Conservation (phyloP, 495 filamentous ascomycete species). For the Umbilicaria muhlenbergii region DNA sequence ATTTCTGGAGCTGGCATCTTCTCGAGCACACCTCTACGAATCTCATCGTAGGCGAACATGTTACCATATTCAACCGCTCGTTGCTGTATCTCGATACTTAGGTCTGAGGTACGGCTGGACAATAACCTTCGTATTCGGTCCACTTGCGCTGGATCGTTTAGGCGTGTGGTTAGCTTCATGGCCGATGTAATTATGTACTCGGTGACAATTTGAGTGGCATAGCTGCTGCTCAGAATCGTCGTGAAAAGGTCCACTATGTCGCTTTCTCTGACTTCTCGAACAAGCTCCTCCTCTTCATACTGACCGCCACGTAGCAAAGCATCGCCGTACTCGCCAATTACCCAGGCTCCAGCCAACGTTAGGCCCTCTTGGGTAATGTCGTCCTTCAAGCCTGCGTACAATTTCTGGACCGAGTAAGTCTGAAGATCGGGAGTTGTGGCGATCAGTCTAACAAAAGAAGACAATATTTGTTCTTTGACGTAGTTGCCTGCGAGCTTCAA, state of each 20-base stretch:
- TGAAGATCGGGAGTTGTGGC: conserved; percentile 90
- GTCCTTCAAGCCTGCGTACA: conserved; percentile 78
- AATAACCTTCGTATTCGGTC: conserved; percentile 72
- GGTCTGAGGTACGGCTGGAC: conserved; percentile 54
- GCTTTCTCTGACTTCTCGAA: conserved; percentile 74
- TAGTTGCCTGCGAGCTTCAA: conserved; percentile 88
- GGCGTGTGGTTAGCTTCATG: conserved; percentile 86
- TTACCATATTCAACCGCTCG: conserved; percentile 90
- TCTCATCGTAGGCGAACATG: conserved; percentile 74
- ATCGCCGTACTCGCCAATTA: conserved; percentile 94
- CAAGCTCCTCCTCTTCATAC: conserved; percentile 90
- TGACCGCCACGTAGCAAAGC: conserved; percentile 72
- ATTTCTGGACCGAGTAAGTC: conserved; percentile 89
- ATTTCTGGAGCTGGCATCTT: conserved; percentile 97
- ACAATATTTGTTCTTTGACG: conserved; percentile 94
- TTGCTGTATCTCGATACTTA: conserved; percentile 93
- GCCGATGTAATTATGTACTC: conserved; percentile 92
- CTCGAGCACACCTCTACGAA: conserved; percentile 81
- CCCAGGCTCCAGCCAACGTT: conserved; percentile 90
- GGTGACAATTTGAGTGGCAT: conserved; percentile 71
- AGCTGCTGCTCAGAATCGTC: conserved; percentile 85
- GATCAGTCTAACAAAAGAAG: conserved; percentile 89
- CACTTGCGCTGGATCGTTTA: conserved; percentile 67
- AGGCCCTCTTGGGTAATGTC: conserved; percentile 95
- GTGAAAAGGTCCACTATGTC: conserved; percentile 84